Evolutionary conservation across 139 green algal species (phyloP).

Genomic region (Haematococcus sp.): DNA sequence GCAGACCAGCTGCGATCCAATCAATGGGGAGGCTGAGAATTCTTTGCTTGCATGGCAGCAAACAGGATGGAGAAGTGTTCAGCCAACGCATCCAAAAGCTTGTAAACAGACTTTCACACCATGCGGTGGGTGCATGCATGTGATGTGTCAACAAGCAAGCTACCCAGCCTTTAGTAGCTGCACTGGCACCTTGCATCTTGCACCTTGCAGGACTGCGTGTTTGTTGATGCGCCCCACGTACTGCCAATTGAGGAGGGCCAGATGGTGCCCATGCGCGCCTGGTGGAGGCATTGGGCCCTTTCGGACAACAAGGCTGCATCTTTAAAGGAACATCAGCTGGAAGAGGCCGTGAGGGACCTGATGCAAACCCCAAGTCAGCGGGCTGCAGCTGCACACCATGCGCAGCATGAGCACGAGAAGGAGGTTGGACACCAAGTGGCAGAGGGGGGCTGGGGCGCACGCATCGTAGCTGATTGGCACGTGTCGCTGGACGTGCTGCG

Average conservation of each 20-base stretch:
- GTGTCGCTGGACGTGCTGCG: not conserved
- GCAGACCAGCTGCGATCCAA: no score
- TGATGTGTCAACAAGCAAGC: no score
- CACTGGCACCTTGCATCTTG: no score
- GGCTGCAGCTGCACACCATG: not conserved
- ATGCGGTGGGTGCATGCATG: conserved; percentile 30
- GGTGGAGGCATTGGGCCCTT: conserved; percentile 44
- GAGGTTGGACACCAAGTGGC: not conserved
- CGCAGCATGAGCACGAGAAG: not conserved
- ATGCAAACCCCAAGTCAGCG: not conserved
- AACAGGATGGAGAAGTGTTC: conserved; percentile 46
- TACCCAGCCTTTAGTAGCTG: no score
- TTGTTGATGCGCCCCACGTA: conserved; percentile 35
- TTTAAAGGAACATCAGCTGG: not conserved
- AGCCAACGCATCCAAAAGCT: conserved; percentile 29
- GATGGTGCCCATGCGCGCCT: conserved; percentile 38
- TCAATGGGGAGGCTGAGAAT: conserved; percentile 14
- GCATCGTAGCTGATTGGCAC: not conserved
- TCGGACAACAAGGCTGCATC: not conserved
- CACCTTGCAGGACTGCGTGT: conserved; percentile 11
- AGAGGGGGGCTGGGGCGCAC: not conserved
- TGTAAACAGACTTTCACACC: conserved; percentile 19
- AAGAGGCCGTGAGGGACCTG: not conserved
- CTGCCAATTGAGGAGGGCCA: conserved; percentile 38
- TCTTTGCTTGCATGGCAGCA: conserved; percentile 48